Percentiles rank a stretch among this genome's conserved stretches.
phyloP scores from a whole-genome alignment of 1,139 yeast genomes.

The Saccharomyces hybrid region DNA sequence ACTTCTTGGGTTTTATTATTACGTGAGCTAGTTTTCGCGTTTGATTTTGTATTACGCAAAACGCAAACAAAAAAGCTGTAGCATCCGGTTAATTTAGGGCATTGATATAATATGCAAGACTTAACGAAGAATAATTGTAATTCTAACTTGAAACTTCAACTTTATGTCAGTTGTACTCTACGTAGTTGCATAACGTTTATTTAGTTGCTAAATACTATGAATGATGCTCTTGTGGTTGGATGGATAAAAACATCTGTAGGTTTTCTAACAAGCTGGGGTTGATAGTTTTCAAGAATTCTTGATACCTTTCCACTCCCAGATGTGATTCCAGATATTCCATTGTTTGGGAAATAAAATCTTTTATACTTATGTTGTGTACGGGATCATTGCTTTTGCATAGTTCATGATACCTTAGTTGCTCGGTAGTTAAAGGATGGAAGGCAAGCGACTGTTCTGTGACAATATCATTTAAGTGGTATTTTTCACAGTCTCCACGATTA shows the following conservation, averaged over 20 bases:
- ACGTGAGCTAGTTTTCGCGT: background rate
- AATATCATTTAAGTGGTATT: conserved; percentile 50
- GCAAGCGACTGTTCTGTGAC: conserved; percentile 28
- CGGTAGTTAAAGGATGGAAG: conserved; percentile 40
- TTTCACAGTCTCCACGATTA: conserved; percentile 50
- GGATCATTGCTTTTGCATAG: conserved; percentile 47
- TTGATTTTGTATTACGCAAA: conserved; percentile 1
- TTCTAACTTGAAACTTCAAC: background rate
- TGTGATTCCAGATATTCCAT: conserved; percentile 27
- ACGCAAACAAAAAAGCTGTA: background rate
- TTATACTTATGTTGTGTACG: conserved; percentile 49
- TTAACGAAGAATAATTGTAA: background rate
- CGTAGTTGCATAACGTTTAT: background rate
- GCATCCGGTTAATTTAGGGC: background rate
- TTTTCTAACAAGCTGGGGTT: conserved; percentile 31
- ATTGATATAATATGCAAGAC: background rate
- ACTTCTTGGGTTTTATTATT: background rate
- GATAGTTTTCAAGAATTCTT: conserved; percentile 20
- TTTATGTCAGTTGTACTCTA: background rate
- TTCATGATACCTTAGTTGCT: conserved; percentile 46
- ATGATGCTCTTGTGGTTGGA: conserved; percentile 9
- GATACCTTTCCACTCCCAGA: conserved; percentile 29
- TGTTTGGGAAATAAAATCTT: conserved; percentile 31
- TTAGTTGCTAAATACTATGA: background rate
- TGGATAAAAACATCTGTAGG: conserved; percentile 30